Base-by-base conservation (phyloP, 2,329 filamentous ascomycete genomes). In the Fusarium euwallaceae region DNA sequence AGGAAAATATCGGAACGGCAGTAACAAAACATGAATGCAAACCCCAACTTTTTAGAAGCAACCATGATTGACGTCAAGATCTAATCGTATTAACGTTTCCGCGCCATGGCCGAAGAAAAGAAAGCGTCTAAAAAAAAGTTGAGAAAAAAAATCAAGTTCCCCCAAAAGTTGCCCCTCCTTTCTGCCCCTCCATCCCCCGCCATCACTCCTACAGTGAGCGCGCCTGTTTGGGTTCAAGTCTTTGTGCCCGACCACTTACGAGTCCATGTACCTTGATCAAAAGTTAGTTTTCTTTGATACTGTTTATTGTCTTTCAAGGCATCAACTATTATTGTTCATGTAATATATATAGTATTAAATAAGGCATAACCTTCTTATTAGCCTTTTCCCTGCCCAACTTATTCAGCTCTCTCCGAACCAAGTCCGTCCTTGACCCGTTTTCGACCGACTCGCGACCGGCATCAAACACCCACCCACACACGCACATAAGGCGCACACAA, bases 341-440 rank as follows among this genome's bases (percentile, higher is more conserved):
- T 29, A 29, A 17, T 51, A 51, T 51, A 51, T 27, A 51, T 8
- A 48, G 27, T 51, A 51, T 29, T 27, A 51, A 51, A 51, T 11
- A 29, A 59, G 20, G n/a, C 4, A 12, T n/a, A 60, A 8, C 10
- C 17, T 22, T 48, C 41, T 6, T 17, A 37, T 34, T n/a, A 59
- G 8, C 16, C 37, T 34, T 48, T 14, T 45, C 14, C 16, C 3
- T 34, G 12, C 20, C 22, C n/a, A 8, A 14, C 17, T 27, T 22
- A 17, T 32, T 66, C 58, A 32, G n/a, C 64, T 36, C 56, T 22
- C 61, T 64, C 56, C 29, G 37, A 53, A 17, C 37, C 20, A 72
- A 65, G 64, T 72, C 72, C 72, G 61, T 74, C 70, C 37, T 70
- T 59, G 72, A 75, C 72, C 72, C 72, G 72, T 74, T 75, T 74